phyloP scores from a whole-genome alignment of 495 filamentous ascomycete species.

The Hypoxylon cercidicola region DNA sequence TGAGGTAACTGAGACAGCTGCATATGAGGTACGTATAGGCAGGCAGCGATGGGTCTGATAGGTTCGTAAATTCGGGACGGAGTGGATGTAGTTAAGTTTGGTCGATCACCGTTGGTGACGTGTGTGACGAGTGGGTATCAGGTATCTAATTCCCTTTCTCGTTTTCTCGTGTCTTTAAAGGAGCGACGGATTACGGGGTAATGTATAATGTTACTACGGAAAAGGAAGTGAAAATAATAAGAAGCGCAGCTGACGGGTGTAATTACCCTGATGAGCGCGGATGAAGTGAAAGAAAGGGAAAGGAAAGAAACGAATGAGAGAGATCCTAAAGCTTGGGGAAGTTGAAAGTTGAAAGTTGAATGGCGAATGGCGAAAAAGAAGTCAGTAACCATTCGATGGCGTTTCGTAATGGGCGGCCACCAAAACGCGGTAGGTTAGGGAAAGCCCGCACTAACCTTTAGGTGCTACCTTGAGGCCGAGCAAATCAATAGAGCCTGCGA shows the following conservation, averaged over 20 bases:
- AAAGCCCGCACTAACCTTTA: conserved; percentile 9
- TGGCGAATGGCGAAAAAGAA: conserved; percentile 13
- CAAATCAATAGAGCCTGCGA: conserved; percentile 13
- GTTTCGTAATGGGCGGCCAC: conserved; percentile 25
- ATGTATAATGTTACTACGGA: conserved; percentile 8
- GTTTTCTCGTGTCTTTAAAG: conserved; percentile 19
- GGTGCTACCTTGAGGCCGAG: conserved; percentile 6
- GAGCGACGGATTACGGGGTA: conserved; percentile 32
- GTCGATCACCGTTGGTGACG: conserved; percentile 34
- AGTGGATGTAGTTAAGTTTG: conserved; percentile 22
- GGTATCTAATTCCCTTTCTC: conserved; percentile 23
- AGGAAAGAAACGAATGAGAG: conserved; percentile 39
- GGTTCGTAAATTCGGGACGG: conserved; percentile 6
- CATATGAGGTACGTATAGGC: too few species aligned
- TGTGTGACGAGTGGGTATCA: conserved; percentile 25
- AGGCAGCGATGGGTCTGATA: conserved; percentile 9
- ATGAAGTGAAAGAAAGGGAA: conserved; percentile 16
- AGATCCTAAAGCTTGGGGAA: neutral
- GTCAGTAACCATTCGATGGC: conserved; percentile 1
- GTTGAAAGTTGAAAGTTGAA: conserved; percentile 23
- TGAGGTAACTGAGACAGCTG: too few species aligned
- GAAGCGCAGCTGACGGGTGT: conserved; percentile 3
- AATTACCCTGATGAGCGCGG: conserved; percentile 13
- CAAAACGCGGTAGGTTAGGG: conserved; percentile 1
- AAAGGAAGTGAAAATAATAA: conserved; percentile 10